Percentiles rank a stretch among this genome's conserved stretches.
Evolutionary conservation across 179 eudicot genomes (phyloP).

Genomic region (Beta lomatogona): DNA sequence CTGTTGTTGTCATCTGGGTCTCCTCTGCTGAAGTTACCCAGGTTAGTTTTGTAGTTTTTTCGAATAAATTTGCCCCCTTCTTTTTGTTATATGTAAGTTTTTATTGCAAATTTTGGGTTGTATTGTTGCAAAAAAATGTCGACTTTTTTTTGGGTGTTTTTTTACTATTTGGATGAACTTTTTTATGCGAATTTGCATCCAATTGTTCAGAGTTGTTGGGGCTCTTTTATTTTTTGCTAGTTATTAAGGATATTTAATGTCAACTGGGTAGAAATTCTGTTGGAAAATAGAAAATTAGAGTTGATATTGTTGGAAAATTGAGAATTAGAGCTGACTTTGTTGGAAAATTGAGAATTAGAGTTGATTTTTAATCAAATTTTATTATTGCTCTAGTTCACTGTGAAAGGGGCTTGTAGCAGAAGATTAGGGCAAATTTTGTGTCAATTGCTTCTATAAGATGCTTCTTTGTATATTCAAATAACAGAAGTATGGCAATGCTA

Average conservation of each 20-base stretch:
- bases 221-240: not conserved
- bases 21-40: constrained; percentile 94
- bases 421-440: constrained; percentile 13
- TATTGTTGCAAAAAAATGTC: not conserved
- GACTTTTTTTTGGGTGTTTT: constrained; percentile 9
- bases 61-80: not conserved
- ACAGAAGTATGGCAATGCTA: not conserved
- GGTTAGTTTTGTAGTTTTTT: constrained; percentile 37
- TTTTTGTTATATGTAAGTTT: not conserved
- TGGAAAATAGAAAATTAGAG: not conserved
- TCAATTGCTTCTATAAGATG: not conserved
- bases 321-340: not conserved
- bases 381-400: not conserved
- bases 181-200: constrained; percentile 7
- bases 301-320: too few species aligned
- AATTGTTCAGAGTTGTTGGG: not conserved
- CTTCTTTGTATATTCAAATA: not conserved
- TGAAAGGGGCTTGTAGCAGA: not conserved
- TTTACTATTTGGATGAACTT: constrained; percentile 4
- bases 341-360: not conserved
- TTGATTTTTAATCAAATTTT: not conserved
- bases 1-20: constrained; percentile 86
- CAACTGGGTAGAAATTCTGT: not conserved
- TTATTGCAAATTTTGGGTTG: not conserved
- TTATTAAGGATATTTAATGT: not conserved